Evolutionary conservation across 1,139 yeast species (phyloP), one percentile per base, ranked within the genome.

Genomic region (Kodamaea sp.): DNA sequence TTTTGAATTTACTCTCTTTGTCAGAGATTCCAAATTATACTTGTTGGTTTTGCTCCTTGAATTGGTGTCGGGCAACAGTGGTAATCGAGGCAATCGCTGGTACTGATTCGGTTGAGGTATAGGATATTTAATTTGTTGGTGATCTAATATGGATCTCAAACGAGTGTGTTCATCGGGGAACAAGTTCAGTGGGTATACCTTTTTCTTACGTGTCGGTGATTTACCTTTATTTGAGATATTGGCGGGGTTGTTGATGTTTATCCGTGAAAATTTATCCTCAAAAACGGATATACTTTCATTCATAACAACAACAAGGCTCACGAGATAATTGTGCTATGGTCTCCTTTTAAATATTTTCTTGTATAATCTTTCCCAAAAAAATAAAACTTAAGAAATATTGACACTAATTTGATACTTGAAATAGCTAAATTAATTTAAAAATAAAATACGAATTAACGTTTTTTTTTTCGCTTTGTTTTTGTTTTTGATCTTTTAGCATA

Each of bases 261-360:
- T 60, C 32, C 51, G 47, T 25, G 68, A 55, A 45, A 63, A 62
- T 40, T 57, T 53, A 41, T 57, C 60, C 39, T 59, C 63, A 47
- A 63, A 53, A 31, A 37, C 35, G 10, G 43, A 29, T 29, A 39
- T 38, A 35, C 31, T 35, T 32, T 43, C 40, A 20, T 41, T 28
- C 43, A 42, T 39, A 24, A 34, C 31, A 15, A 34, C 31, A 15
- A 15, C 20, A 15, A 15, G 20, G 20, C 3, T 15, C 20, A 15
- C 20, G 20, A 15, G 20, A 15, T 15, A 15, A 15, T 15, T 15
- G 20, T 15, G 20, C 20, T 15, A 15, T 15, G 20, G 20, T 15
- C 20, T 15, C 20, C 20, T 4, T 15, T 15, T 15, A 15, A 15
- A 15, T 15, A 15, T 15, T 15, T 15, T 15, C 4, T 15, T 15